phyloP scores from a whole-genome alignment of 306 rosid genomes.

The Fagus sylvatica region DNA sequence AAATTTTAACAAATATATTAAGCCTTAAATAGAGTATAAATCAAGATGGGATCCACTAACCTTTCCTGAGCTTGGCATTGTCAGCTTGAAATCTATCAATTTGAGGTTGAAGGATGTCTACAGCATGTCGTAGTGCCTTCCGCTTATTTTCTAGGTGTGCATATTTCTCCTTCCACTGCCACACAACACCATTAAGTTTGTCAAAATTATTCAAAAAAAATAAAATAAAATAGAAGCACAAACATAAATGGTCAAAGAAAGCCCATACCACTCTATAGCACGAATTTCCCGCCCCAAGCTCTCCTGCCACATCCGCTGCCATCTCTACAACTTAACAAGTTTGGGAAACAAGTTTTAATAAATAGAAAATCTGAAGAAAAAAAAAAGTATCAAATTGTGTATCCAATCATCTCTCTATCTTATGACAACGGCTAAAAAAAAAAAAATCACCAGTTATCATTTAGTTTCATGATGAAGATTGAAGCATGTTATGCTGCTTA shows the following conservation, averaged over 20 bases:
- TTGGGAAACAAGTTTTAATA: neutral
- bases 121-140: conserved; percentile 60
- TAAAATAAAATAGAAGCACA: neutral
- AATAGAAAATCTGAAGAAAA: neutral
- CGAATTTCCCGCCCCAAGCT: conserved; percentile 10
- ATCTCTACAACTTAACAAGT: conserved; percentile 20
- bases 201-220: neutral
- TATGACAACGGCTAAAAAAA: too few relatives aligned
- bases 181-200: neutral
- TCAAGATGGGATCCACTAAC: conserved; percentile 23
- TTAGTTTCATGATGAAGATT: too few relatives aligned
- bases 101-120: conserved; percentile 43
- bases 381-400: neutral
- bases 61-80: conserved; percentile 43
- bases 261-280: conserved; percentile 52
- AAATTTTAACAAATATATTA: neutral
- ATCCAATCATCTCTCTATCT: too few relatives aligned
- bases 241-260: neutral
- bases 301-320: conserved; percentile 35
- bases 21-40: neutral
- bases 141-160: conserved; percentile 41
- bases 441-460: too few relatives aligned
- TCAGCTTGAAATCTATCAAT: conserved; percentile 32
- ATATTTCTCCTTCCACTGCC: conserved; percentile 63
- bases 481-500: too few relatives aligned